phyloP scores from a whole-genome alignment of 2,329 filamentous ascomycete genomes.

The Amauroascus verrucosus region DNA sequence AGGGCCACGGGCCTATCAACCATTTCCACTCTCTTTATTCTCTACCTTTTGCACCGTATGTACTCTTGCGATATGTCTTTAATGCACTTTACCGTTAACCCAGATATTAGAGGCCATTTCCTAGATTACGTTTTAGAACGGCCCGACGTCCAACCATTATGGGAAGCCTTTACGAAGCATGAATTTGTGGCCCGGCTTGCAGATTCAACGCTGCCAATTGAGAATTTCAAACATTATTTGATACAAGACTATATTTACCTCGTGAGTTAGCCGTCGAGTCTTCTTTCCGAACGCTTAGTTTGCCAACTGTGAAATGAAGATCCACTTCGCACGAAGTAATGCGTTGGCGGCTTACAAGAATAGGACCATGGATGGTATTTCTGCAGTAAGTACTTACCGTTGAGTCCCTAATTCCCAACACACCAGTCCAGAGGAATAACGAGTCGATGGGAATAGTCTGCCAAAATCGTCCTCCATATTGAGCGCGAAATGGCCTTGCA shows the following conservation, averaged over 20 bases:
- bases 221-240: constrained; percentile 79
- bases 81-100: constrained; percentile 6
- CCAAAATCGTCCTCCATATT: constrained; percentile 65
- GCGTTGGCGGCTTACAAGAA: constrained; percentile 78
- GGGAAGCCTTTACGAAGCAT: constrained; percentile 69
- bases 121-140: constrained; percentile 71
- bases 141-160: constrained; percentile 61
- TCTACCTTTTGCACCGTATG: constrained; percentile 49
- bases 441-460: constrained; percentile 39
- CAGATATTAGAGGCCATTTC: constrained; percentile 57
- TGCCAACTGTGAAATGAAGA: constrained; percentile 35
- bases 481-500: constrained; percentile 72
- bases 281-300: constrained; percentile 1
- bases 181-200: constrained; percentile 71
- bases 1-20: constrained; percentile 55
- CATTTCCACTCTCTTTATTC: constrained; percentile 55
- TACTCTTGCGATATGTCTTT: not conserved
- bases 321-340: constrained; percentile 80
- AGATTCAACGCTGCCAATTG: constrained; percentile 60
- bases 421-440: not conserved
- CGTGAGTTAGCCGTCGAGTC: constrained; percentile 37
- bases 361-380: constrained; percentile 61
- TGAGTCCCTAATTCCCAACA: not conserved
- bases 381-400: constrained; percentile 51
- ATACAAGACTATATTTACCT: constrained; percentile 88